A percentile compares a stretch with the other conserved stretches of the same genome.
These are phyloP conservation scores for Corchorus capsularis DNA, from an alignment of 345 rosid genomes.

Conservation along the genomic window DNA sequence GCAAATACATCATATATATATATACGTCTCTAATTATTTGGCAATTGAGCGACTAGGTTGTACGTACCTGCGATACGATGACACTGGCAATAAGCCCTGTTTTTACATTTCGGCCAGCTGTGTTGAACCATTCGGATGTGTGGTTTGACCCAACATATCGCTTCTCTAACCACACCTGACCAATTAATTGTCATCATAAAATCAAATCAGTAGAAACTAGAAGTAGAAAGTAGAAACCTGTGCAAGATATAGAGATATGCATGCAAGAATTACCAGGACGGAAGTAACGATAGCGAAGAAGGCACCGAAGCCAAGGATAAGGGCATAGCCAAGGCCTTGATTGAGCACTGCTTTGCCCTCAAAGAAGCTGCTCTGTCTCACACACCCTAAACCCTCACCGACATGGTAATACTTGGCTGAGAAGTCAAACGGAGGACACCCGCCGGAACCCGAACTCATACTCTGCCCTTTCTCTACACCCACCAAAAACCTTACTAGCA, in stretches of 20 bases:
- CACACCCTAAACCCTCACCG: constrained; percentile 45
- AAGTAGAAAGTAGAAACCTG: not conserved
- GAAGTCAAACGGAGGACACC: constrained; percentile 76
- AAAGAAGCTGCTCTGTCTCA: constrained; percentile 73
- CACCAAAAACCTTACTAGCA: not conserved
- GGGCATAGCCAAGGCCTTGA: constrained; percentile 82
- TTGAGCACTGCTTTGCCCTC: constrained; percentile 62
- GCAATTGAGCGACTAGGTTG: not conserved
- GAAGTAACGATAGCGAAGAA: constrained; percentile 92
- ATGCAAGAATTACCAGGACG: constrained; percentile 52
- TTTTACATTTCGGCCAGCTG: constrained; percentile 93
- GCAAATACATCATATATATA: too few relatives aligned
- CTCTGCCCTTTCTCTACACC: constrained; percentile 11
- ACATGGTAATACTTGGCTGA: constrained; percentile 63
- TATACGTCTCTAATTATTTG: not conserved
- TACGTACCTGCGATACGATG: constrained; percentile 83
- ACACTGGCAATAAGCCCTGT: constrained; percentile 96
- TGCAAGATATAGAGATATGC: not conserved
- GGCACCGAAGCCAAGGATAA: constrained; percentile 88
- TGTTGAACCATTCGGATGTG: constrained; percentile 97
- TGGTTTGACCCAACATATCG: constrained; percentile 82
- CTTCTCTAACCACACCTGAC: constrained; percentile 88
- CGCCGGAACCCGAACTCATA: constrained; percentile 25
- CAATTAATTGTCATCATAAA: not conserved
- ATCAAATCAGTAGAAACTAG: too few relatives aligned